A percentile compares a stretch with the other conserved stretches of the same genome.
Evolutionary conservation across 345 rosid species (phyloP).

Genomic region (Hypericum perforatum): DNA sequence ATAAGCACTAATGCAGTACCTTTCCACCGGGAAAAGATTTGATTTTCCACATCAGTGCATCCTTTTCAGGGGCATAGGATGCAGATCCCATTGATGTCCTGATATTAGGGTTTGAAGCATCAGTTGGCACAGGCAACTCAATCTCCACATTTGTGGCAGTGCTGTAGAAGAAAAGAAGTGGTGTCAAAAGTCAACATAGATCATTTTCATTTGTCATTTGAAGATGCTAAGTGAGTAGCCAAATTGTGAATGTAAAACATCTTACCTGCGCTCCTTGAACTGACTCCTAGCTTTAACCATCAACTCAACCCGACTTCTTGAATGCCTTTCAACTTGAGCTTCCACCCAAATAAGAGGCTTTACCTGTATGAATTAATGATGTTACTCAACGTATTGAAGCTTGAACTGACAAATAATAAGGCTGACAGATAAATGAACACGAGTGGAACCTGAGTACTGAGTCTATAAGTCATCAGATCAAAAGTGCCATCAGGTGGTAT

Average conservation of each 20-base stretch:
- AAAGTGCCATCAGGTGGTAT: slow-evolving; percentile 98
- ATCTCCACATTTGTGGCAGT: slow-evolving; percentile 70
- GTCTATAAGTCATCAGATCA: slow-evolving; percentile 96
- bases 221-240: neutral
- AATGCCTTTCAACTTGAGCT: slow-evolving; percentile 83
- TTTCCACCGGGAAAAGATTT: slow-evolving; percentile 73
- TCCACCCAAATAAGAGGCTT: slow-evolving; percentile 95
- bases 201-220: neutral
- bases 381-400: no score
- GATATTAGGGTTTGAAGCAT: slow-evolving; percentile 81
- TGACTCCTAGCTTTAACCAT: slow-evolving; percentile 88
- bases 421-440: neutral
- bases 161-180: slow-evolving; percentile 24
- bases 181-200: slow-evolving; percentile 6
- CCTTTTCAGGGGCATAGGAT: slow-evolving; percentile 69
- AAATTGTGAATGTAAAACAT: neutral
- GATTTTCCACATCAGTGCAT: slow-evolving; percentile 70
- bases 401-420: no score
- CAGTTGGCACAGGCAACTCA: slow-evolving; percentile 53
- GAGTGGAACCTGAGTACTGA: slow-evolving; percentile 74
- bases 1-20: slow-evolving; percentile 25
- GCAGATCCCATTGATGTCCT: slow-evolving; percentile 96
- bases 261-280: slow-evolving; percentile 87
- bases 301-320: slow-evolving; percentile 84
- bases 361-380: slow-evolving; percentile 34